Evolutionary conservation across 768 basidiomycete species (phyloP).

Genomic region (Leucocoprinus birnbaumii): DNA sequence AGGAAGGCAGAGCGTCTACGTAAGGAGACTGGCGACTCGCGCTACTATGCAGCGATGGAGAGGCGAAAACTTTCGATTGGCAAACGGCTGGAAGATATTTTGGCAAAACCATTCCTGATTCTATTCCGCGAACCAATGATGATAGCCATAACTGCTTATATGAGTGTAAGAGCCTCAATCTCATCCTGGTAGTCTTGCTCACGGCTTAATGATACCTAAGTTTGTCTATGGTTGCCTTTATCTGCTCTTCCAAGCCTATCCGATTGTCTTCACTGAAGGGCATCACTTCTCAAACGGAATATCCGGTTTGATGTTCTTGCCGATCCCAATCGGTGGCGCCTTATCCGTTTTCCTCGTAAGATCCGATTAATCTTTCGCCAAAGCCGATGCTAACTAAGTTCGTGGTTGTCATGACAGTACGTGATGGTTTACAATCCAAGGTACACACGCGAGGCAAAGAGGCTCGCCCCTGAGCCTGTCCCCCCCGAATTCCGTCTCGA

Average conservation of each 20-base stretch:
- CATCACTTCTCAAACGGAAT: constrained; percentile 53
- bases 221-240: constrained; percentile 66
- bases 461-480: constrained; percentile 47
- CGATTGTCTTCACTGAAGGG: constrained; percentile 51
- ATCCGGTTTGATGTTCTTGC: constrained; percentile 59
- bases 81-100: constrained; percentile 40
- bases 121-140: constrained; percentile 66
- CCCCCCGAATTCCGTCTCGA: constrained; percentile 59
- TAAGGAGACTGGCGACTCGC: constrained; percentile 47
- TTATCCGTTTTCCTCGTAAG: constrained; percentile 42
- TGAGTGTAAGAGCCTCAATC: constrained; percentile 40
- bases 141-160: constrained; percentile 58
- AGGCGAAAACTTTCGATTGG: constrained; percentile 30
- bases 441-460: constrained; percentile 40
- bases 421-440: constrained; percentile 44
- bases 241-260: constrained; percentile 59
- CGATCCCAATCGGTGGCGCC: constrained; percentile 51
- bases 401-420: constrained; percentile 34
- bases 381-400: too few relatives aligned
- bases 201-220: constrained; percentile 22
- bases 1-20: constrained; percentile 47
- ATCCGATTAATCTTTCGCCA: too few relatives aligned
- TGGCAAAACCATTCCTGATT: constrained; percentile 60
- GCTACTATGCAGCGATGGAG: constrained; percentile 54
- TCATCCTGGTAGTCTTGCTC: neutral